Percentiles rank a stretch among this genome's conserved stretches.
Evolutionary conservation across 2,329 filamentous ascomycete genomes (phyloP).

Genomic region (Talaromyces sp.): DNA sequence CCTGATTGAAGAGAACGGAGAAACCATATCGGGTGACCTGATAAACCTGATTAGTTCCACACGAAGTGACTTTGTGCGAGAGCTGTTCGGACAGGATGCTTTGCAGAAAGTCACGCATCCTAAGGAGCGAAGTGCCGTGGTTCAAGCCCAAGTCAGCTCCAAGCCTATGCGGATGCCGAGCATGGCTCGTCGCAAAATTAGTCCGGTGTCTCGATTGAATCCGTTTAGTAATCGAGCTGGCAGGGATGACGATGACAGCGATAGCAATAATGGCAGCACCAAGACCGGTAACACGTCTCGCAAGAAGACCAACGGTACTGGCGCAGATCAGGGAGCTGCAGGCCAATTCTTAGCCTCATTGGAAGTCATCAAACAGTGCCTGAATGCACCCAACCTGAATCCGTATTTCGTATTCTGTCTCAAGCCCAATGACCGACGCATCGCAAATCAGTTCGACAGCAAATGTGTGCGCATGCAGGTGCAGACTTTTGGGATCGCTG

Average conservation of each 20-base stretch:
- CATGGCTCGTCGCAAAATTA: constrained; percentile 76
- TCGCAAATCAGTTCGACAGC: constrained; percentile 98
- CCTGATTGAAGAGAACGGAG: constrained; percentile 90
- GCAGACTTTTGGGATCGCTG: constrained; percentile 91
- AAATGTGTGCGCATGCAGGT: constrained; percentile 95
- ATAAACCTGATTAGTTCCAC: constrained; percentile 89
- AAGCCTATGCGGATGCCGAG: constrained; percentile 91
- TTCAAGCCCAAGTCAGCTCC: constrained; percentile 94
- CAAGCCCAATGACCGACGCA: constrained; percentile 93
- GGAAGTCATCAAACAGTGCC: constrained; percentile 83
- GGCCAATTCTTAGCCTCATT: constrained; percentile 87
- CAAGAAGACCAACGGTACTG: constrained; percentile 39
- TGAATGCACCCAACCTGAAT: constrained; percentile 79
- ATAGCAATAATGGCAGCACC: constrained; percentile 33
- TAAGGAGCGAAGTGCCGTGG: constrained; percentile 80
- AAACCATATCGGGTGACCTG: constrained; percentile 90
- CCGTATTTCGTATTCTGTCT: constrained; percentile 95
- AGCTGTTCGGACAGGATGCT: constrained; percentile 93
- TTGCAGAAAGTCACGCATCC: constrained; percentile 91
- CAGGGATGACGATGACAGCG: constrained; percentile 42
- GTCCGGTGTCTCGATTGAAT: constrained; percentile 47
- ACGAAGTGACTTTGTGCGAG: constrained; percentile 81
- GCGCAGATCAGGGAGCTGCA: constrained; percentile 72
- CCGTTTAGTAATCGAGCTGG: constrained; percentile 28
- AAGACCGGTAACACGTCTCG: constrained; percentile 27